phyloP scores from a whole-genome alignment of 257 asterid species.

The Ajuga chamaepitys region DNA sequence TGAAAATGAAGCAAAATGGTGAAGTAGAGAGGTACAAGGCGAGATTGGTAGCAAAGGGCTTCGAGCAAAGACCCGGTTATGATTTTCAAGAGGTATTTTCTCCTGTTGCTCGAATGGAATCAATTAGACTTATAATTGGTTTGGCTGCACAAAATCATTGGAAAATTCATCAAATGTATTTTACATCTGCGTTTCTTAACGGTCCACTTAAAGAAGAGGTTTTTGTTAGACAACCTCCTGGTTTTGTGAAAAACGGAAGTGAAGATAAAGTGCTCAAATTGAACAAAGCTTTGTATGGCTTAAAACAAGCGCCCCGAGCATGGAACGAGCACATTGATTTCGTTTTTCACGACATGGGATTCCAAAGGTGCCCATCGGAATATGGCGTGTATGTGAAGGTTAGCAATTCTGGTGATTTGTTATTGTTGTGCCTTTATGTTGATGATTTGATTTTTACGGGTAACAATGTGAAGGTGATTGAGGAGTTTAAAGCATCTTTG shows the following conservation, averaged over 20 bases:
- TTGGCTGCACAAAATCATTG: background rate
- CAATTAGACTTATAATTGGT: background rate
- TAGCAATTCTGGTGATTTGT: too few species aligned
- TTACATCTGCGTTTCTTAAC: background rate
- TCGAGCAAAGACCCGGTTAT: background rate
- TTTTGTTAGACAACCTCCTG: background rate
- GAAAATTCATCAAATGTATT: background rate
- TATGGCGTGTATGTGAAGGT: too few species aligned
- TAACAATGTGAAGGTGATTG: too few species aligned
- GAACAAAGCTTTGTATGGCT: background rate
- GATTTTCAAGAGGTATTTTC: conserved; percentile 1
- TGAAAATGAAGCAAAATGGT: background rate
- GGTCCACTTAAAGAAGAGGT: background rate
- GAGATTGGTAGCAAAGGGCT: background rate
- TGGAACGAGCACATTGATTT: too few species aligned
- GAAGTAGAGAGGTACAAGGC: background rate
- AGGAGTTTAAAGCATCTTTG: too few species aligned
- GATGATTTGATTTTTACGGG: too few species aligned
- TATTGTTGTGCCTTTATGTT: too few species aligned
- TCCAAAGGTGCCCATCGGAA: too few species aligned
- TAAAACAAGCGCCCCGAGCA: too few species aligned
- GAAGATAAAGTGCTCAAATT: background rate
- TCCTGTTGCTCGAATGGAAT: background rate
- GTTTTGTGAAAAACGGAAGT: background rate
- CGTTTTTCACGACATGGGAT: too few species aligned